phyloP scores from a whole-genome alignment of 345 rosid species.

The Pugionium cornutum region DNA sequence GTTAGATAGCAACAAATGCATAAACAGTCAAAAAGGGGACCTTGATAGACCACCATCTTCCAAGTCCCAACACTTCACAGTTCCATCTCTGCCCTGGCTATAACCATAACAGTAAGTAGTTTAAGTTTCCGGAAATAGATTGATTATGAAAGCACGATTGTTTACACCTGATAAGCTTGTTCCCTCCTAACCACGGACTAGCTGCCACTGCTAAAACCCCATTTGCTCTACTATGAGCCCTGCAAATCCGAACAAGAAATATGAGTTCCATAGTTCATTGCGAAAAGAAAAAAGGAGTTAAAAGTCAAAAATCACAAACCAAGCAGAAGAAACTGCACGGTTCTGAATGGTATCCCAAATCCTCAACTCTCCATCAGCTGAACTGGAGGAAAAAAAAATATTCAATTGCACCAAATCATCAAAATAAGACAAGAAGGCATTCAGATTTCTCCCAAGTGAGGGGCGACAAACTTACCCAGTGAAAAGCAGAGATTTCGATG shows the following conservation, averaged over 20 bases:
- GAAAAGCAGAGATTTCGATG: conserved; percentile 65
- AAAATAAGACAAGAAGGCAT: background rate
- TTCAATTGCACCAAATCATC: conserved; percentile 7
- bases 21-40: conserved; percentile 36
- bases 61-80: conserved; percentile 88
- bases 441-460: background rate
- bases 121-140: background rate
- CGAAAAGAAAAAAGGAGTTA: background rate
- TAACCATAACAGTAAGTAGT: background rate
- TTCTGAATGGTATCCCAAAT: conserved; percentile 80
- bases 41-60: conserved; percentile 81
- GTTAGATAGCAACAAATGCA: background rate
- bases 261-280: background rate
- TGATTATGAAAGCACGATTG: background rate
- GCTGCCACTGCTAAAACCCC: conserved; percentile 73
- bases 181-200: conserved; percentile 58
- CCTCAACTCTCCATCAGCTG: conserved; percentile 86
- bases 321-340: conserved; percentile 69
- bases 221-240: conserved; percentile 86
- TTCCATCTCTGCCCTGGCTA: conserved; percentile 98
- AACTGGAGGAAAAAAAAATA: conserved; percentile 46
- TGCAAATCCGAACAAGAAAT: conserved; percentile 33
- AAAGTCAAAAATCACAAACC: conserved; percentile 43
- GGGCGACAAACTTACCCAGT: conserved; percentile 54
- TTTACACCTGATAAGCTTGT: conserved; percentile 72